phyloP scores from a whole-genome alignment of 768 basidiomycete species.

The Lentinula boryana region DNA sequence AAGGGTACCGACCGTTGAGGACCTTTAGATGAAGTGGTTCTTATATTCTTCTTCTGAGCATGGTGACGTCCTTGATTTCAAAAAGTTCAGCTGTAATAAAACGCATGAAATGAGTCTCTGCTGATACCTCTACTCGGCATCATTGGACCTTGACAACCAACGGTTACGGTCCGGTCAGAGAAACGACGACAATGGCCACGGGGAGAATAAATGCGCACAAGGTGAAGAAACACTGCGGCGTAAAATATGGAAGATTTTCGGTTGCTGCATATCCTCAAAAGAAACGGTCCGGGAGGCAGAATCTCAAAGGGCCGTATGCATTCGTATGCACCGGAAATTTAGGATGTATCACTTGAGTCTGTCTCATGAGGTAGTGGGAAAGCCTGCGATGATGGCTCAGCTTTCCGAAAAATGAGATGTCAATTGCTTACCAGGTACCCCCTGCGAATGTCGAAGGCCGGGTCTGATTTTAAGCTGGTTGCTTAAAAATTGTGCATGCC shows the following conservation, averaged over 20 bases:
- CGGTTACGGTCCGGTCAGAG: neutral
- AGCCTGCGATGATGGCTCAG: neutral
- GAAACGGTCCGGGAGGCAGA: neutral
- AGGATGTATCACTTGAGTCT: neutral
- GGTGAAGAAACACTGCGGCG: neutral
- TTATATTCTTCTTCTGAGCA: neutral
- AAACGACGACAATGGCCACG: neutral
- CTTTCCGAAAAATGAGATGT: too few species aligned
- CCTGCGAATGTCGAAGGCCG: too few species aligned
- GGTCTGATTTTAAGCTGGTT: too few species aligned
- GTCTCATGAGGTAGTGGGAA: neutral
- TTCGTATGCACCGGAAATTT: neutral
- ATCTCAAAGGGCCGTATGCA: neutral
- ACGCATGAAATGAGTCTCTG: neutral
- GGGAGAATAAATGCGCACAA: neutral
- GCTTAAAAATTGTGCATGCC: too few species aligned
- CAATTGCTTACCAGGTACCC: too few species aligned
- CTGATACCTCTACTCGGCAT: neutral
- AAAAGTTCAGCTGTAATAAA: too few species aligned
- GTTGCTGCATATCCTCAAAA: neutral
- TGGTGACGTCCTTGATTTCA: neutral
- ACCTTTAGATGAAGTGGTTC: neutral
- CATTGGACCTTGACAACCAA: neutral
- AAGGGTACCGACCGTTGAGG: neutral
- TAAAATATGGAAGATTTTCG: neutral